Percentiles rank a stretch among this genome's conserved stretches.
Evolutionary conservation across 2,329 filamentous ascomycete genomes (phyloP).

Genomic region (Didymella arachidicola): DNA sequence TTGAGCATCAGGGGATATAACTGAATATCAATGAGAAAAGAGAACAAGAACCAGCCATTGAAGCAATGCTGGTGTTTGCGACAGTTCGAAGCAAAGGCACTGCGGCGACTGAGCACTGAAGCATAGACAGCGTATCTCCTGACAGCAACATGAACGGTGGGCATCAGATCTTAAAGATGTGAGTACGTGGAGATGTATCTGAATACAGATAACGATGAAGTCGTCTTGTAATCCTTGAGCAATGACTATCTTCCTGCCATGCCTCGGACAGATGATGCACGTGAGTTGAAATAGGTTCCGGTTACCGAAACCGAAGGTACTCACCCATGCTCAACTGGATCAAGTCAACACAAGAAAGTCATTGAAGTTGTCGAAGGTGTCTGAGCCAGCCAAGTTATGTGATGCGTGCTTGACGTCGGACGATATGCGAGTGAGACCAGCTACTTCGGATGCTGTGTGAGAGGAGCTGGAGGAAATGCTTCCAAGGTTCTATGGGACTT

Average conservation of each 20-base stretch:
- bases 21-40: not conserved
- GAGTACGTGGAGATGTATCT: not conserved
- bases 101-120: not conserved
- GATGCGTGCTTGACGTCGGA: not conserved
- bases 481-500: not conserved
- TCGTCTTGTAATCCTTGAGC: not conserved
- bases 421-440: not conserved
- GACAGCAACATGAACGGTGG: not conserved
- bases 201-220: not conserved
- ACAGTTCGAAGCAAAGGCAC: not conserved
- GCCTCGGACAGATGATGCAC: not conserved
- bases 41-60: not conserved
- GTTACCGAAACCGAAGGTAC: conserved; percentile 15
- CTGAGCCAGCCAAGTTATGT: not conserved
- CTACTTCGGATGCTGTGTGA: not conserved
- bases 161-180: not conserved
- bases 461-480: not conserved
- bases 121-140: not conserved
- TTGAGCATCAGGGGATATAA: not conserved
- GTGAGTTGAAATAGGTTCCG: not conserved
- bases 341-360: not conserved
- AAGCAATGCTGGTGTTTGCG: not conserved
- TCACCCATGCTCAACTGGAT: not conserved
- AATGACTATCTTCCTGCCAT: not conserved
- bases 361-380: conserved; percentile 1